A percentile compares a stretch with the other conserved stretches of the same genome.
Evolutionary conservation across 352 stramenopile species (phyloP).

Genomic region (Achlya hypogyna): DNA sequence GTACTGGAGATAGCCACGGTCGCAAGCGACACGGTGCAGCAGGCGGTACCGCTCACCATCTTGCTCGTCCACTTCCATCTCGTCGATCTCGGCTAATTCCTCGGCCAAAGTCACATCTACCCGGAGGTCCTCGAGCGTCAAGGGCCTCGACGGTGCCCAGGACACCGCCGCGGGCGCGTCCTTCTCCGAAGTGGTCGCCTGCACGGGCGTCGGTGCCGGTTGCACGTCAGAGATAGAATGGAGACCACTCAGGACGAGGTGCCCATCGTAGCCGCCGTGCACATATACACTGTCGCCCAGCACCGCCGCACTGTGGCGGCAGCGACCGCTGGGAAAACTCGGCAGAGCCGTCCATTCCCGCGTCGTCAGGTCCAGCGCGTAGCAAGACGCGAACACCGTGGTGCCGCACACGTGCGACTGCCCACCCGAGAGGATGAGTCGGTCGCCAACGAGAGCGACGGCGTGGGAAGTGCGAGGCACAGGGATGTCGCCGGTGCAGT

Average conservation of each 20-base stretch:
- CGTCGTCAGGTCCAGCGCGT: constrained; percentile 37
- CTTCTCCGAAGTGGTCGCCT: neutral
- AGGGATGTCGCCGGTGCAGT: constrained; percentile 36
- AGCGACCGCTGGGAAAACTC: neutral
- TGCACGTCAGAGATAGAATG: neutral
- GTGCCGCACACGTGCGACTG: constrained; percentile 41
- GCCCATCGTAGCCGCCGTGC: constrained; percentile 7
- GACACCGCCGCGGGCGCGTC: neutral
- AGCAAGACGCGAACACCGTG: constrained; percentile 26
- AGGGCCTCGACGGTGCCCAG: neutral
- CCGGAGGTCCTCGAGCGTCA: constrained; percentile 2
- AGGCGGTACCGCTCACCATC: constrained; percentile 16
- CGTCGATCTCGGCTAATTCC: constrained; percentile 14
- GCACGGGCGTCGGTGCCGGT: neutral
- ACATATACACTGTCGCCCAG: neutral
- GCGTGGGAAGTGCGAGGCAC: constrained; percentile 57
- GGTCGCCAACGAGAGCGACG: constrained; percentile 35
- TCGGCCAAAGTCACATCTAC: neutral
- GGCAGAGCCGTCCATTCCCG: neutral
- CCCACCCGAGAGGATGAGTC: constrained; percentile 55
- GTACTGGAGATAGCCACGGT: constrained; percentile 15
- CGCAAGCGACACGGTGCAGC: constrained; percentile 14
- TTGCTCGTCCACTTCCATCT: constrained; percentile 13
- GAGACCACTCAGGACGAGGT: neutral
- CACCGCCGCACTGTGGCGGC: constrained; percentile 6